phyloP scores from a whole-genome alignment of 2,329 filamentous ascomycete species.

The Aureobasidium vineae region DNA sequence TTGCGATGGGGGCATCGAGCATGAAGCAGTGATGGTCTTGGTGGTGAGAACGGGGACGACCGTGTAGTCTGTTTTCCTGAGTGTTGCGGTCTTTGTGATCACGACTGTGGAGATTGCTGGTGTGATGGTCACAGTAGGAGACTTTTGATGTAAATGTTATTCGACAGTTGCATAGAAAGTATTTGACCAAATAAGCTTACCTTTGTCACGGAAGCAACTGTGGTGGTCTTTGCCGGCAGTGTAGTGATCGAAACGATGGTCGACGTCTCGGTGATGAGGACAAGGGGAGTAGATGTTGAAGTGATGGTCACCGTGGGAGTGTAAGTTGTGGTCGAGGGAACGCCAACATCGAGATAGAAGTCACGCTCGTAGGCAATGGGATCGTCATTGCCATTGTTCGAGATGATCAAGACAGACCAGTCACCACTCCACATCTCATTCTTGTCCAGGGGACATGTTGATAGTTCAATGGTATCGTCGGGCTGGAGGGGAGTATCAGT shows the following conservation, averaged over 20 bases:
- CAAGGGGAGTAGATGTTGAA: conserved; percentile 32
- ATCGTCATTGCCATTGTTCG: conserved; percentile 46
- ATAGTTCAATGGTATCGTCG: conserved; percentile 41
- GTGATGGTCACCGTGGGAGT: conserved; percentile 34
- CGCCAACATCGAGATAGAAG: conserved; percentile 41
- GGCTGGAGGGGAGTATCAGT: conserved; percentile 44
- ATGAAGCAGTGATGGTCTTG: conserved; percentile 38
- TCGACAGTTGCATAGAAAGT: neutral
- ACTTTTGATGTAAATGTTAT: neutral
- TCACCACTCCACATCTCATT: conserved; percentile 46
- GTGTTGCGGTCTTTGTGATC: conserved; percentile 36
- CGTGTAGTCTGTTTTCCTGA: conserved; percentile 32
- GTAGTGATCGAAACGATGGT: conserved; percentile 7
- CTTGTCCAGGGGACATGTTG: conserved; percentile 47
- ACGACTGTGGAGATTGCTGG: conserved; percentile 32
- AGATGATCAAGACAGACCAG: conserved; percentile 46
- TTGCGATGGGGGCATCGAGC: conserved; percentile 34
- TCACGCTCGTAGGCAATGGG: conserved; percentile 50
- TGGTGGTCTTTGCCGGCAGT: conserved; percentile 11
- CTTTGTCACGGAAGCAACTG: conserved; percentile 23
- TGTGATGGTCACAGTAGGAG: conserved; percentile 28
- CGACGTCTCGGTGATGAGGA: conserved; percentile 9
- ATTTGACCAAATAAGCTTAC: neutral
- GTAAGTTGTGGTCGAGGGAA: conserved; percentile 36
- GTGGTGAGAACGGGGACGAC: conserved; percentile 30